Percentiles rank a stretch among this genome's conserved stretches.
Evolutionary conservation across 164 flowering plant genomes (phyloP).

Genomic region (Vitis amurensis): DNA sequence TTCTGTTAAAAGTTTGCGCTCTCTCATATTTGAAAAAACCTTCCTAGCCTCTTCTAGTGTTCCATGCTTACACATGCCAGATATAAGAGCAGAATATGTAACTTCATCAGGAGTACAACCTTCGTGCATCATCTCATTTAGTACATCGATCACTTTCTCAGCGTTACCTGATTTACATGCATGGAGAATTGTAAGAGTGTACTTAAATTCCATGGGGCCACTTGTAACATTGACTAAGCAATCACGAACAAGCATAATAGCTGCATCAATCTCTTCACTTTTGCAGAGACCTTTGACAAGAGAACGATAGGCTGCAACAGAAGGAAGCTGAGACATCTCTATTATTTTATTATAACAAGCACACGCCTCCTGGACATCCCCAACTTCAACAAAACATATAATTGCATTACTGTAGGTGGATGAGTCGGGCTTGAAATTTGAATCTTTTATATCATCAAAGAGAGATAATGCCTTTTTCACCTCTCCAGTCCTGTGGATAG

Average conservation of each 20-base stretch:
- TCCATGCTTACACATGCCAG: constrained; percentile 83
- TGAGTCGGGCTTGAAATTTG: constrained; percentile 52
- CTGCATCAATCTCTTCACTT: constrained; percentile 74
- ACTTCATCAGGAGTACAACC: constrained; percentile 55
- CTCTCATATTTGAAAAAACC: constrained; percentile 57
- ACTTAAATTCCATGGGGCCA: constrained; percentile 88
- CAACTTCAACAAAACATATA: constrained; percentile 59
- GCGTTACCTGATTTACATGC: constrained; percentile 60
- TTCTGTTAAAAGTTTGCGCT: constrained; percentile 63
- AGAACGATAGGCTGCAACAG: constrained; percentile 62
- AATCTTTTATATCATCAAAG: constrained; percentile 53
- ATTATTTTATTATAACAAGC: constrained; percentile 57
- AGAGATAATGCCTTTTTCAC: constrained; percentile 56
- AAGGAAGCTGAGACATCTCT: constrained; percentile 58
- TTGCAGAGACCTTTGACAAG: constrained; percentile 78
- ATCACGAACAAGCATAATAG: constrained; percentile 74
- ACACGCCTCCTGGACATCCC: constrained; percentile 67
- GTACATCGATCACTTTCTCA: constrained; percentile 66
- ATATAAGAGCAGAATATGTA: constrained; percentile 64
- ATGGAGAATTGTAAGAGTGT: constrained; percentile 66
- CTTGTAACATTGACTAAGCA: constrained; percentile 66
- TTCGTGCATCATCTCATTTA: constrained; percentile 79
- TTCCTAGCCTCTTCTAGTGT: constrained; percentile 80
- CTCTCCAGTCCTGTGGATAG: constrained; percentile 56
- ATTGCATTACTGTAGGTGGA: constrained; percentile 62